phyloP scores from a whole-genome alignment of 192 early-diverging fungal species.

The Coemansia sp. region DNA sequence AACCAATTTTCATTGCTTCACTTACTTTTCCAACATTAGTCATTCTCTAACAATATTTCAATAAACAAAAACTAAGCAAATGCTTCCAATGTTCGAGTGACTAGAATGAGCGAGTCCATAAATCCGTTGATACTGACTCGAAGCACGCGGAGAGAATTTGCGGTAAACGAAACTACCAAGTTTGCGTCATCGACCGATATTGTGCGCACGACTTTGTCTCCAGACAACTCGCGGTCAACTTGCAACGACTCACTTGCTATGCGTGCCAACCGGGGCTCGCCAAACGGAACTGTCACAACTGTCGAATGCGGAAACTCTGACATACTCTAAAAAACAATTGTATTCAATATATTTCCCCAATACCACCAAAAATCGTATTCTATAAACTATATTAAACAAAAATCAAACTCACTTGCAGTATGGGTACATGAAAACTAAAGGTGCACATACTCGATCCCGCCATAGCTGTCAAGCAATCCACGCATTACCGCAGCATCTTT shows the following conservation, averaged over 20 bases:
- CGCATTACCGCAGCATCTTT: slow-evolving; percentile 24
- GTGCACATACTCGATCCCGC: slow-evolving; percentile 38
- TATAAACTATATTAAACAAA: no score
- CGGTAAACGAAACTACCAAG: slow-evolving; percentile 23
- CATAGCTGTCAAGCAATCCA: slow-evolving; percentile 20
- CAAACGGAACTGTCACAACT: slow-evolving; percentile 31
- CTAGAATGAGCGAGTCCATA: slow-evolving; percentile 52
- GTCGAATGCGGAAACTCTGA: slow-evolving; percentile 25
- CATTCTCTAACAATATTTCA: no score
- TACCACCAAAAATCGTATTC: no score
- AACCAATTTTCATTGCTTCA: no score
- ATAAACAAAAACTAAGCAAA: slow-evolving; percentile 12
- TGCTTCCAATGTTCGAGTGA: slow-evolving; percentile 39
- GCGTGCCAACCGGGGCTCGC: slow-evolving; percentile 14
- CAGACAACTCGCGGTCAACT: slow-evolving; percentile 39
- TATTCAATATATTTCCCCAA: no score
- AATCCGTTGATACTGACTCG: slow-evolving; percentile 50
- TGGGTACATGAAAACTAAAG: slow-evolving; percentile 9
- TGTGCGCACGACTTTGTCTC: slow-evolving; percentile 24
- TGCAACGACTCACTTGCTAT: slow-evolving; percentile 30
- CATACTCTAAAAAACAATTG: slow-evolving; percentile 2
- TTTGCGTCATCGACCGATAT: slow-evolving; percentile 5
- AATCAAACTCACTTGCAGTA: background rate
- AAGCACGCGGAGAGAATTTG: slow-evolving; percentile 29
- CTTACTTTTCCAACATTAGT: no score